phyloP scores from a whole-genome alignment of 371 early-diverging fungal species.

The Lichtheimia ornata region DNA sequence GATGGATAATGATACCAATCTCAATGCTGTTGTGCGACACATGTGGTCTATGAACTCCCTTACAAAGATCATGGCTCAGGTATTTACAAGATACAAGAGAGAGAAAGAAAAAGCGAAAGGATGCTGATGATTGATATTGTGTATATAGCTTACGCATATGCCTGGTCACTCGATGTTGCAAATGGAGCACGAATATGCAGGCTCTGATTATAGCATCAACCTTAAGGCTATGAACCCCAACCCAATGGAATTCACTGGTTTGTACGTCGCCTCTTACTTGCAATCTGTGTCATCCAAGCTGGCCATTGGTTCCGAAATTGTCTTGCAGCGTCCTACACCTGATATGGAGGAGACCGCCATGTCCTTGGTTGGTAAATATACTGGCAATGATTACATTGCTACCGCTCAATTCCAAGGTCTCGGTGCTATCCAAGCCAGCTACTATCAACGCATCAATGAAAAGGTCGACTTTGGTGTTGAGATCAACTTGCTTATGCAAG shows the following conservation, averaged over 20 bases:
- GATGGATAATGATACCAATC: conserved; percentile 82
- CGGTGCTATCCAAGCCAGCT: conserved; percentile 84
- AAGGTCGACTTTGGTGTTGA: conserved; percentile 95
- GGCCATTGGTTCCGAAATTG: conserved; percentile 86
- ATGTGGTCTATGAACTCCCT: conserved; percentile 45
- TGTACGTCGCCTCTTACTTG: conserved; percentile 84
- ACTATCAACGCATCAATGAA: conserved; percentile 90
- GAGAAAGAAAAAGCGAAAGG: not conserved
- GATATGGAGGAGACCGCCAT: conserved; percentile 81
- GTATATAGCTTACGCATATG: conserved; percentile 55
- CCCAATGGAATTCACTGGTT: conserved; percentile 87
- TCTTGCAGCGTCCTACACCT: conserved; percentile 84
- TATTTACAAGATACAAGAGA: conserved; percentile 27
- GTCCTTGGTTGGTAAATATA: conserved; percentile 79
- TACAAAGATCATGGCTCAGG: conserved; percentile 83
- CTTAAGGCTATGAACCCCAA: conserved; percentile 95
- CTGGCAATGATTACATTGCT: conserved; percentile 73
- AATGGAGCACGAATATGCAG: conserved; percentile 90
- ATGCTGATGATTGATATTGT: not conserved
- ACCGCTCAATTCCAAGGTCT: conserved; percentile 83
- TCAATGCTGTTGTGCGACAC: conserved; percentile 52
- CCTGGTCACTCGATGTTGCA: conserved; percentile 90
- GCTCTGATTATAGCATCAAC: conserved; percentile 83
- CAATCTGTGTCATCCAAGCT: conserved; percentile 88
- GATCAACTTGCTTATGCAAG: conserved; percentile 79